A percentile compares a stretch with the other conserved stretches of the same genome.
phyloP scores from a whole-genome alignment of 805 yeast species.

The Tetrapisispora arboricola region DNA sequence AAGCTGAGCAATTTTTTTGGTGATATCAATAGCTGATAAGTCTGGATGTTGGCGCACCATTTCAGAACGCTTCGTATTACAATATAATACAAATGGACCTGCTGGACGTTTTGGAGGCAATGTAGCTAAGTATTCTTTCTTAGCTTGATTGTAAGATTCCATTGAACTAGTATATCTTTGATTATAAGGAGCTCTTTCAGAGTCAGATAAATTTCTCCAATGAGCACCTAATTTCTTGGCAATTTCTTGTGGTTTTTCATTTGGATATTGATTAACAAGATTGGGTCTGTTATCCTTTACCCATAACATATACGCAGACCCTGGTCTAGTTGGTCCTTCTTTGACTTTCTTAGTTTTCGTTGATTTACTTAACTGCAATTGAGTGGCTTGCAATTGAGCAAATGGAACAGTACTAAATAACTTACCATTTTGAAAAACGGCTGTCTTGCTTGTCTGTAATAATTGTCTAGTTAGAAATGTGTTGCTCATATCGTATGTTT shows the following conservation, averaged over 20 bases:
- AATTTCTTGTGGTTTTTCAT: constrained; percentile 19
- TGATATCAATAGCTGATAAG: constrained; percentile 11
- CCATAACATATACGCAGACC: constrained; percentile 19
- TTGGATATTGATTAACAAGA: constrained; percentile 13
- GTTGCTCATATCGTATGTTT: neutral
- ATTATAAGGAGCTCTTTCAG: constrained; percentile 67
- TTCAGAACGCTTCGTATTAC: constrained; percentile 14
- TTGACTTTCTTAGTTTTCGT: neutral
- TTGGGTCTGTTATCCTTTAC: constrained; percentile 11
- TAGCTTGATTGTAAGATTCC: constrained; percentile 9
- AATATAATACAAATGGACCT: constrained; percentile 28
- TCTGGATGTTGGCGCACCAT: constrained; percentile 12
- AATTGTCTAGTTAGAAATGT: neutral
- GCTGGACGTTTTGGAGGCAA: constrained; percentile 32
- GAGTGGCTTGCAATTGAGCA: neutral
- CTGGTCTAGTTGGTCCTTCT: constrained; percentile 22
- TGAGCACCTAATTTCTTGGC: constrained; percentile 63
- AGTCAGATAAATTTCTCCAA: constrained; percentile 69
- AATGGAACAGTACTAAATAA: neutral
- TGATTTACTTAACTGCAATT: neutral
- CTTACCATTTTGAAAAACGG: neutral
- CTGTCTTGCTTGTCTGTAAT: neutral
- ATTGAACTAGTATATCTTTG: constrained; percentile 25
- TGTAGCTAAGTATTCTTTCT: constrained; percentile 12
- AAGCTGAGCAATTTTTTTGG: constrained; percentile 16